Base-by-base conservation (phyloP, 805 yeast genomes). In the Zygotorulaspora danielsina region DNA sequence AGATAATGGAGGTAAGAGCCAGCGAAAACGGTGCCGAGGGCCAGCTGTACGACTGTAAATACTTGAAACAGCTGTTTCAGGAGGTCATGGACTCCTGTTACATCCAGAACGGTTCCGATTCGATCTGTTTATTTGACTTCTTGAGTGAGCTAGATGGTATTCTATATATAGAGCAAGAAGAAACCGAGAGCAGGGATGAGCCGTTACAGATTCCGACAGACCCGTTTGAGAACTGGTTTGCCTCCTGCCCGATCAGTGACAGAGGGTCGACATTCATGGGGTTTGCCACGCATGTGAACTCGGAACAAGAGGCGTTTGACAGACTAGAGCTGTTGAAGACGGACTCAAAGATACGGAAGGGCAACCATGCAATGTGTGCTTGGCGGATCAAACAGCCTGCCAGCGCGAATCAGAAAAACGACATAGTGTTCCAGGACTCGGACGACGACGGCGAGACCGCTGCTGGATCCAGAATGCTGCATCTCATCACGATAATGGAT, bases 381-480 rank as follows among this genome's bases (percentile, higher is more conserved):
- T 89, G 90, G 82, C 67, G 97, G 46, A 81, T 93, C 3, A 70
- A 70, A 40, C 60, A 56, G 0, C 64, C 55, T 1, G 38, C 49
- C 12, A 67, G 70, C 13, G 42, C 31, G 15, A 38, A 43, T 19
- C 30, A 36, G 3, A 53, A 64, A 19, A 27, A 27, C 16, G 85
- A 80, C 0, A 73, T 78, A 0, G 69, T 73, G 25, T 73, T 71
- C 34, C 93, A 85, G 52, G 97, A 93, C 52, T 88, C 85, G 51
- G 97, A 93, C 55, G 97, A 93, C 59, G 98, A 90, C 57, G 98
- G 98, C 2, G 98, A 93, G 57, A 73, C 94, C 0, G 97, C 97
- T 1, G 96, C 97, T 1, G 98, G 98, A 7, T 78, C 89, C 4
- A 67, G 96, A 42, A 66, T 89, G 71, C 62, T 88, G 36, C 96